These are phyloP conservation scores for Aureobasidium subglaciale DNA, from an alignment of 2,329 filamentous ascomycete species.

Conservation along the genomic window DNA sequence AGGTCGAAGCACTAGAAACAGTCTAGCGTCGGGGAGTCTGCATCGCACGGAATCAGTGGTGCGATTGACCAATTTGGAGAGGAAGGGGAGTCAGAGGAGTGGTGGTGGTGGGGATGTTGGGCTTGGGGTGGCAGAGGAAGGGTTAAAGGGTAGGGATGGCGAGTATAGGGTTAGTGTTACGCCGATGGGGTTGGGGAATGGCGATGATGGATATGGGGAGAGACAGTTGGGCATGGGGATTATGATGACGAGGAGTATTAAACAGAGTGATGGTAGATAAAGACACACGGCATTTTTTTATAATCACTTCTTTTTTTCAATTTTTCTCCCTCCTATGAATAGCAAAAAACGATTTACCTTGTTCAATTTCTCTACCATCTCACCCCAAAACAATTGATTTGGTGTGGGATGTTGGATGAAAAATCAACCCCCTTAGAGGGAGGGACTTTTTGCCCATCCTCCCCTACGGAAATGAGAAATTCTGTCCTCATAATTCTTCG, in stretches of 20 bases:
- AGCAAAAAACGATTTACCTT: too few relatives aligned
- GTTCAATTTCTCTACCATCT: too few relatives aligned
- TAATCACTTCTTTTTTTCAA: not conserved
- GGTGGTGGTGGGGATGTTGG: not conserved
- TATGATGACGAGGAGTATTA: constrained; percentile 2
- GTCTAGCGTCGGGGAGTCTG: not conserved
- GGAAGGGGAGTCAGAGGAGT: not conserved
- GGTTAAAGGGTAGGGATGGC: not conserved
- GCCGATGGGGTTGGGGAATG: not conserved
- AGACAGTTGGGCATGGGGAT: not conserved
- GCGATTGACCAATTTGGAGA: not conserved
- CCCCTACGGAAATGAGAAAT: too few relatives aligned
- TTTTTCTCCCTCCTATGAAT: too few relatives aligned
- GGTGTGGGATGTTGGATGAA: too few relatives aligned
- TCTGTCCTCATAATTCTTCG: too few relatives aligned
- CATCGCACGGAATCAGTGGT: constrained; percentile 2
- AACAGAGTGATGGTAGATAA: constrained; percentile 4
- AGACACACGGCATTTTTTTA: not conserved
- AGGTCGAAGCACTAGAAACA: not conserved
- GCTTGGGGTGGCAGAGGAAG: too few relatives aligned
- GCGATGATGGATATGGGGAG: not conserved
- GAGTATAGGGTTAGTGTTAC: not conserved
- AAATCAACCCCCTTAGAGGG: too few relatives aligned
- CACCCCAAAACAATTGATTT: too few relatives aligned
- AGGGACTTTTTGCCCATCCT: too few relatives aligned